A percentile compares a stretch with the other conserved stretches of the same genome.
These are phyloP conservation scores for Cylindrotheca fusiformis DNA, from an alignment of 108 stramenopile species.

Conservation along the genomic window DNA sequence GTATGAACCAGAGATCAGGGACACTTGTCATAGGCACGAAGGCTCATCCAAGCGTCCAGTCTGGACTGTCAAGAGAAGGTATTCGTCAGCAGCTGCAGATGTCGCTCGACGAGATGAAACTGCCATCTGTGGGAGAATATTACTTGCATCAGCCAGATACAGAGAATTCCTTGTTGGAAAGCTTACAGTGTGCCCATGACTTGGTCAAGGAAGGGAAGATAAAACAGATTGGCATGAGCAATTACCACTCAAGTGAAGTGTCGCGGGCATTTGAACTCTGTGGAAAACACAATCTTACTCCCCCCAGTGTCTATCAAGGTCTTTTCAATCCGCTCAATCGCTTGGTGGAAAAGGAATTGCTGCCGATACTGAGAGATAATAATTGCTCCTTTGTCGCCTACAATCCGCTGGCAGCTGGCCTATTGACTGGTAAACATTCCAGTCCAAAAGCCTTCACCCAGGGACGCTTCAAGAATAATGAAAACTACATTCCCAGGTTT, in stretches of 20 bases:
- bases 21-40: slow-evolving; percentile 65
- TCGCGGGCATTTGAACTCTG: slow-evolving; percentile 76
- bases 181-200: slow-evolving; percentile 44
- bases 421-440: slow-evolving; percentile 81
- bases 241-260: slow-evolving; percentile 82
- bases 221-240: slow-evolving; percentile 67
- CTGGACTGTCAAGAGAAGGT: slow-evolving; percentile 56
- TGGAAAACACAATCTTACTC: slow-evolving; percentile 59
- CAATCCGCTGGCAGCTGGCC: slow-evolving; percentile 92
- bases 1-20: not conserved
- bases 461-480: slow-evolving; percentile 85
- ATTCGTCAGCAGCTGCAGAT: slow-evolving; percentile 54
- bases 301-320: slow-evolving; percentile 91
- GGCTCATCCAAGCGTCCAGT: slow-evolving; percentile 68
- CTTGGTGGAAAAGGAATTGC: slow-evolving; percentile 79
- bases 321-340: slow-evolving; percentile 94
- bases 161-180: slow-evolving; percentile 55
- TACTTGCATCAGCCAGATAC: slow-evolving; percentile 90
- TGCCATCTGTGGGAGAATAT: slow-evolving; percentile 54
- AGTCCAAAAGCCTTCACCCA: slow-evolving; percentile 28
- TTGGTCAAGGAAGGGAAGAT: slow-evolving; percentile 61
- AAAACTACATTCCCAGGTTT: slow-evolving; percentile 84
- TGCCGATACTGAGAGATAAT: slow-evolving; percentile 74
- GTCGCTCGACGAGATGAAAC: slow-evolving; percentile 57
- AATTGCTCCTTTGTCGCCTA: slow-evolving; percentile 89